Evolutionary conservation across 345 rosid species (phyloP).

Genomic region (Tarenaya hassleriana): DNA sequence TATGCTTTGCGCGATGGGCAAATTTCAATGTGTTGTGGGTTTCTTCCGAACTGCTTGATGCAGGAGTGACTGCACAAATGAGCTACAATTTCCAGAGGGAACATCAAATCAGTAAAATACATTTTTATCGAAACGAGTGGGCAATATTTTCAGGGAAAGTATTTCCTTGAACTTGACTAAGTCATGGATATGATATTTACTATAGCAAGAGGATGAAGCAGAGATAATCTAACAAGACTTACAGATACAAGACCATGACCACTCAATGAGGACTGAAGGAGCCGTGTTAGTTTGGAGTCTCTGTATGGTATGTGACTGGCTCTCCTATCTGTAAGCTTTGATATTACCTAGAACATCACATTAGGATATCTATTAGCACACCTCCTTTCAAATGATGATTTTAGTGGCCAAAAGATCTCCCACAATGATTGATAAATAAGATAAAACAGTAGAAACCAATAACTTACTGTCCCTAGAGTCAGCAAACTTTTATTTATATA

Average conservation of each 20-base stretch:
- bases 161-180: constrained; percentile 9
- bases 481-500: constrained; percentile 95
- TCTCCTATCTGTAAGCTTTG: constrained; percentile 88
- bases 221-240: constrained; percentile 31
- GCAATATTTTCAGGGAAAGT: not conserved
- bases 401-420: constrained; percentile 3
- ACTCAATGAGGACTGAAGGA: constrained; percentile 92
- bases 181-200: constrained; percentile 14
- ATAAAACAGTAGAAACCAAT: constrained; percentile 22
- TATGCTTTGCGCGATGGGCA: constrained; percentile 98
- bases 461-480: constrained; percentile 95
- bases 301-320: constrained; percentile 93
- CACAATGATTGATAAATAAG: constrained; percentile 11
- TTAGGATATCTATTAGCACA: not conserved
- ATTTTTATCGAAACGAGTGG: constrained; percentile 7
- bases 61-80: constrained; percentile 96
- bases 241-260: constrained; percentile 99
- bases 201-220: constrained; percentile 8
- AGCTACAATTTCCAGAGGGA: constrained; percentile 57
- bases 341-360: constrained; percentile 63
- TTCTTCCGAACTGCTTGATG: constrained; percentile 94
- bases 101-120: constrained; percentile 22
- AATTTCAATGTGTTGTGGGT: constrained; percentile 97
- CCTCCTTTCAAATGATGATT: constrained; percentile 1
- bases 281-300: constrained; percentile 96